Conservation (phyloP, 345 rosid species). For the Sonneratia caseolaris region DNA sequence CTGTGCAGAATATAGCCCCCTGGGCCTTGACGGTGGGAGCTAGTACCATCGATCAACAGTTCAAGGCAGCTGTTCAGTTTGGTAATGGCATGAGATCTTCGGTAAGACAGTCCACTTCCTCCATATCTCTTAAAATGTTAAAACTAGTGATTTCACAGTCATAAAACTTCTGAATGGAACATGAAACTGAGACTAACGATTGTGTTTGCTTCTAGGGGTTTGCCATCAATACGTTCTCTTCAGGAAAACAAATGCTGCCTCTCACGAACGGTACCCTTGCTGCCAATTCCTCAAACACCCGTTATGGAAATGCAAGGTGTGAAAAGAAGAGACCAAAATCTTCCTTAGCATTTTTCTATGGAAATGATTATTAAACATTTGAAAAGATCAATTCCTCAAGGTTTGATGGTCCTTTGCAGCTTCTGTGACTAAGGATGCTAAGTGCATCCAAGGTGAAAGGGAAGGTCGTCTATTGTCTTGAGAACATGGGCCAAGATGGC, state of each 20-base stretch:
- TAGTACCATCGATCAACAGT: conserved; percentile 49
- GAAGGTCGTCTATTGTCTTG: conserved; percentile 59
- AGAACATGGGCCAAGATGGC: conserved; percentile 32
- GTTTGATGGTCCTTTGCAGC: conserved; percentile 18
- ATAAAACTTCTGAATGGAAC: no score
- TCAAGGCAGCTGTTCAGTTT: conserved; percentile 38
- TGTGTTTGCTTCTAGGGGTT: conserved; percentile 32
- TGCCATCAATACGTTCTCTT: conserved; percentile 52
- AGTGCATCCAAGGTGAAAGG: conserved; percentile 46
- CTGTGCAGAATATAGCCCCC: conserved; percentile 64
- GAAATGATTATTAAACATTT: not conserved
- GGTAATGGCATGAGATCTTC: conserved; percentile 38
- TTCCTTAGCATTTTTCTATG: not conserved
- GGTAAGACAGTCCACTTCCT: conserved; percentile 19
- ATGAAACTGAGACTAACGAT: not conserved
- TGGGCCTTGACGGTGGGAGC: conserved; percentile 86
- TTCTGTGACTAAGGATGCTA: conserved; percentile 55
- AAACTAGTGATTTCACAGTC: not conserved
- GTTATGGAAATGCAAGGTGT: conserved; percentile 46
- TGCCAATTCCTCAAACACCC: conserved; percentile 17
- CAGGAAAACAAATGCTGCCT: conserved; percentile 45
- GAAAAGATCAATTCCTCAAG: not conserved
- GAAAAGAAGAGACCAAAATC: not conserved
- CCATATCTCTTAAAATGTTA: not conserved
- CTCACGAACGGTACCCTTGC: conserved; percentile 56